Evolutionary conservation across 352 stramenopile species (phyloP).

Genomic region (Globisporangium cylindrosporum): DNA sequence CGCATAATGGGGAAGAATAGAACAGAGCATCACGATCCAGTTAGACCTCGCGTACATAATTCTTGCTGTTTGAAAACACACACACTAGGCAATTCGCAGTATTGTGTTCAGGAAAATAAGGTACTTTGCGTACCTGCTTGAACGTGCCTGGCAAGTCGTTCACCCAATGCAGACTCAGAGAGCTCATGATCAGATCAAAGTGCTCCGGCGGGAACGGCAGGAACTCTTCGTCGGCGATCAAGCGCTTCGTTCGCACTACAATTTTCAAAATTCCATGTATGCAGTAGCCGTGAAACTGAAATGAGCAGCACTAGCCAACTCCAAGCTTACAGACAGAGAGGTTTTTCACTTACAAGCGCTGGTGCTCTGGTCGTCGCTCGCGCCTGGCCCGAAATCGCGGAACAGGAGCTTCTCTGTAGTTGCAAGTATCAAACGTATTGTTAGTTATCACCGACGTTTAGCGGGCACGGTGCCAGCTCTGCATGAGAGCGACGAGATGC

Average conservation of each 20-base stretch:
- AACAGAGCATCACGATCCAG: background rate
- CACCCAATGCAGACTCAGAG: slow-evolving; percentile 94
- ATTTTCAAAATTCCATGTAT: slow-evolving; percentile 10
- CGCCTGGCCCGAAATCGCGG: slow-evolving; percentile 32
- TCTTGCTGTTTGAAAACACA: background rate
- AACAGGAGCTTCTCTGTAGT: slow-evolving; percentile 62
- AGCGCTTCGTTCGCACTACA: slow-evolving; percentile 66
- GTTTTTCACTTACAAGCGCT: background rate
- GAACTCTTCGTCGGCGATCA: slow-evolving; percentile 91
- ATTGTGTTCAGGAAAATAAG: too few species aligned
- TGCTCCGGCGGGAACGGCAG: slow-evolving; percentile 93
- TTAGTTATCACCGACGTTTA: background rate
- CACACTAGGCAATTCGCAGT: background rate
- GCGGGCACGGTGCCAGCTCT: background rate
- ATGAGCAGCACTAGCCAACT: background rate
- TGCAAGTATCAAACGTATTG: background rate
- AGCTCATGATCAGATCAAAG: slow-evolving; percentile 97
- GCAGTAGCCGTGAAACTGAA: background rate
- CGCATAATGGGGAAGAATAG: background rate
- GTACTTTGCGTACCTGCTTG: slow-evolving; percentile 35
- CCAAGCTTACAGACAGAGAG: background rate
- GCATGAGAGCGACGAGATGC: background rate
- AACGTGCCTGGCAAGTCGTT: slow-evolving; percentile 94
- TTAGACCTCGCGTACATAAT: background rate
- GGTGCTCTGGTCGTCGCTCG: slow-evolving; percentile 1